Conservation (phyloP, 23 red algal genomes). For the Agarophyton chilense region DNA sequence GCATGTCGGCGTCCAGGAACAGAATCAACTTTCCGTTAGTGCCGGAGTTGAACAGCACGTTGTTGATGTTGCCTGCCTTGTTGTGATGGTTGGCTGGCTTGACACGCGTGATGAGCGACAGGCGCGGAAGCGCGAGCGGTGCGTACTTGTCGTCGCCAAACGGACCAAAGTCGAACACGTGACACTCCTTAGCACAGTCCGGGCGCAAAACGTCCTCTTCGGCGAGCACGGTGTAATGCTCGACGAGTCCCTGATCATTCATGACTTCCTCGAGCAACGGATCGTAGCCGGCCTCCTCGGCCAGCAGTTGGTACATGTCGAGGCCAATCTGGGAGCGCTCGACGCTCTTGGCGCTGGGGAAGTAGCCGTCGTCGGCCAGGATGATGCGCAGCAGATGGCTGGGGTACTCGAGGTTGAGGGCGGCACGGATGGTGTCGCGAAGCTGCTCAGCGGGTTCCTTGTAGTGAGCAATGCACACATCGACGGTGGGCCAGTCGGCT, state of each 20-base stretch:
- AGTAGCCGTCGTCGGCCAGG: conserved; percentile 79
- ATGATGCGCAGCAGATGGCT: conserved; percentile 76
- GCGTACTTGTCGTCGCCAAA: conserved; percentile 74
- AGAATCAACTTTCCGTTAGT: conserved; percentile 74
- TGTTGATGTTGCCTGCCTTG: conserved; percentile 85
- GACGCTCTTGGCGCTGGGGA: conserved; percentile 59
- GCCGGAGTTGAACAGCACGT: conserved; percentile 70
- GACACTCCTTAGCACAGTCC: conserved; percentile 70
- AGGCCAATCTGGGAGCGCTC: conserved; percentile 63
- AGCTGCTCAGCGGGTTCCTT: conserved; percentile 74
- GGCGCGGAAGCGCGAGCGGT: conserved; percentile 62
- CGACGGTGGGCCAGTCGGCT: conserved; percentile 74
- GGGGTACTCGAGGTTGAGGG: conserved; percentile 68
- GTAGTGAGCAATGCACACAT: conserved; percentile 71
- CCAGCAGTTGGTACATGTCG: conserved; percentile 72
- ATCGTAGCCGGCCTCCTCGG: conserved; percentile 77
- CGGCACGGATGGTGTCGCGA: conserved; percentile 53
- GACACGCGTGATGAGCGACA: conserved; percentile 67
- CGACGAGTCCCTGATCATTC: conserved; percentile 74
- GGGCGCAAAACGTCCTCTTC: conserved; percentile 56
- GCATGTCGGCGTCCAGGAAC: conserved; percentile 80
- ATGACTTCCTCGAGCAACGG: conserved; percentile 75
- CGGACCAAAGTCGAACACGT: conserved; percentile 73
- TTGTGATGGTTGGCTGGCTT: conserved; percentile 79
- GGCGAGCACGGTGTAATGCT: conserved; percentile 67